phyloP scores from a whole-genome alignment of 805 yeast genomes.

The Ogataea trehalophila region DNA sequence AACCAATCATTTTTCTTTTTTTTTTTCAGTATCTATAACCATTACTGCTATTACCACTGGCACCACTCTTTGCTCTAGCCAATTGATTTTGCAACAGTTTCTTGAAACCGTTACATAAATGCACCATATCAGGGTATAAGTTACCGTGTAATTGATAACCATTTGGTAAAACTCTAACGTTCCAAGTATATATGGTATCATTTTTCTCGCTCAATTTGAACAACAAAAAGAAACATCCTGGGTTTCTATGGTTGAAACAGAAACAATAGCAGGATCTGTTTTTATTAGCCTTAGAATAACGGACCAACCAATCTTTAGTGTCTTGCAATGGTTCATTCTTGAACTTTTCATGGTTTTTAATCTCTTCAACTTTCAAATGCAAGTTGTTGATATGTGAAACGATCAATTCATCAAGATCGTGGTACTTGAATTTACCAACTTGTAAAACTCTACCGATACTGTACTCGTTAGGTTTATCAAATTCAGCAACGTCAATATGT shows the following conservation, averaged over 20 bases:
- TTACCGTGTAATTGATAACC: conserved; percentile 79
- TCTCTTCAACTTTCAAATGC: conserved; percentile 76
- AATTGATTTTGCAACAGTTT: conserved; percentile 32
- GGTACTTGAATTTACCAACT: conserved; percentile 65
- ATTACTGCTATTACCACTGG: conserved; percentile 3
- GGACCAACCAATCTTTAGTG: conserved; percentile 80
- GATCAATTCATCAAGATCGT: conserved; percentile 90
- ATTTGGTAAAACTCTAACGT: conserved; percentile 82
- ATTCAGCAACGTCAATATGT: conserved; percentile 82
- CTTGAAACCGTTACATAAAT: conserved; percentile 93
- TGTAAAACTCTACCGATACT: conserved; percentile 52
- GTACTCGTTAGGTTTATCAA: conserved; percentile 58
- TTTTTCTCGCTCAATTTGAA: conserved; percentile 70
- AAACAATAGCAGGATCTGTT: conserved; percentile 86
- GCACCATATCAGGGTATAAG: conserved; percentile 82
- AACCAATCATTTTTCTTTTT: neutral
- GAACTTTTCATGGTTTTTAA: conserved; percentile 85
- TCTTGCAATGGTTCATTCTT: conserved; percentile 74
- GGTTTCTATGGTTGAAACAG: conserved; percentile 82
- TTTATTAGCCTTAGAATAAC: conserved; percentile 88
- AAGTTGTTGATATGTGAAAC: conserved; percentile 82
- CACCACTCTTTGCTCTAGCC: conserved; percentile 15
- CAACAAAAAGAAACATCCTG: conserved; percentile 89
- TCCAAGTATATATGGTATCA: conserved; percentile 75
- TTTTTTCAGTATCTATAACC: conserved; percentile 1